These are phyloP conservation scores for Pythium myriotylum DNA, from an alignment of 352 stramenopile species.

Conservation along the genomic window DNA sequence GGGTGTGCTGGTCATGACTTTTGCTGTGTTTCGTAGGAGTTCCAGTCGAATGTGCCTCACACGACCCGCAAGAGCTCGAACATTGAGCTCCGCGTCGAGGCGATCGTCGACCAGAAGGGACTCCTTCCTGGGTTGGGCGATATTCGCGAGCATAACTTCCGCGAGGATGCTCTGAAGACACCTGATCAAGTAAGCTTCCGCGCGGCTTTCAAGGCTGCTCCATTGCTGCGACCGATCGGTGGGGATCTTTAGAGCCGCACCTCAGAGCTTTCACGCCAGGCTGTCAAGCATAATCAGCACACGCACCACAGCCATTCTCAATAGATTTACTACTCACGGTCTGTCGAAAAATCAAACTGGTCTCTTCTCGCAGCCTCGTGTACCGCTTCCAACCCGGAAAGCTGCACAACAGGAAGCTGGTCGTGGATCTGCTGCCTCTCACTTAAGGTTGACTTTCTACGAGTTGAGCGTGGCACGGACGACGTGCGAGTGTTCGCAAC, in stretches of 20 bases:
- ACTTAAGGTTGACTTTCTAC: too few relatives aligned
- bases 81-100: conserved; percentile 56
- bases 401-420: conserved; percentile 20
- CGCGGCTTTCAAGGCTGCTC: conserved; percentile 25
- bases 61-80: conserved; percentile 67
- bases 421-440: neutral
- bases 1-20: neutral
- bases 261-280: conserved; percentile 15
- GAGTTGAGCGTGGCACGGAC: too few relatives aligned
- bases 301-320: too few relatives aligned
- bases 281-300: conserved; percentile 2
- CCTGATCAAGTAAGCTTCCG: conserved; percentile 13
- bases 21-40: conserved; percentile 24
- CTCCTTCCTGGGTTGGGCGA: conserved; percentile 56
- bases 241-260: neutral
- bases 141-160: conserved; percentile 55
- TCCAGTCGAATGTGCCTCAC: conserved; percentile 50
- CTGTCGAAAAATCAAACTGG: conserved; percentile 28
- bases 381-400: conserved; percentile 29
- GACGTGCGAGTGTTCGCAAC: neutral
- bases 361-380: conserved; percentile 27
- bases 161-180: conserved; percentile 32
- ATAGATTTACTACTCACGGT: conserved; percentile 26
- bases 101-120: conserved; percentile 59
- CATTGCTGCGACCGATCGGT: conserved; percentile 21